Evolutionary conservation across 441 rosid species (phyloP), one percentile per base, ranked within the genome.

Genomic region (Gossypium lobatum): DNA sequence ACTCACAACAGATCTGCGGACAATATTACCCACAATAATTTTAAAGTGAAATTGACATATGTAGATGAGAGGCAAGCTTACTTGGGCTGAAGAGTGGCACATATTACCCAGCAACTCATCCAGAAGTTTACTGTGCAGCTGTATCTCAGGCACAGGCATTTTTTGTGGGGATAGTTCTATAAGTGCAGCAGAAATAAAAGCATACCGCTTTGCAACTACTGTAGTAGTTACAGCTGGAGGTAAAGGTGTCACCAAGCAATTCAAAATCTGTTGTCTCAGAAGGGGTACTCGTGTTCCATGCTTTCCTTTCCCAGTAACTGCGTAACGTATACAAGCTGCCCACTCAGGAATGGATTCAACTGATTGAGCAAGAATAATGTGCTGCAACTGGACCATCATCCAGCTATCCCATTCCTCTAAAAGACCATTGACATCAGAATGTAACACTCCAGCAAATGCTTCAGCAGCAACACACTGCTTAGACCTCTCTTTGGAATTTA

Each of bases 381-480:
- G 87, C 91, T 90, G 94, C 85, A 96, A 82, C 85, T 88, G 95
- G 77, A 62, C 79, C 94, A 83, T 90, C 84, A 96, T 85, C 99
- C 99, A 96, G 86, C 83, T 85, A 80, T 96, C 93, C 99, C 99
- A 93, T 53, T 80, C 97, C 77, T 82, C 91, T 67, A 77, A 74
- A 79, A 96, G 91, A 75, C 98, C 99, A 76, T 88, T 80, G 26
- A 96, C 86, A 85, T 96, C 97, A 78, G 97, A 91, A 80, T 96
- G 99, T 79, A 96, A 83, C 64, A 90, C 70, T 68, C 99, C 99
- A 70, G 98, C 99, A 52, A 96, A 88, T 65, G 97, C 96, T 89
- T 96, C 98, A 73, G 98, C 96, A 73, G 98, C 99, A 85, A 93
- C 99, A 73, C 99, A 96, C 81, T 93, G 99, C 84, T 94, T 96